Conservation (phyloP, 192 early-diverging fungal species). For the Coemansia sp. region DNA sequence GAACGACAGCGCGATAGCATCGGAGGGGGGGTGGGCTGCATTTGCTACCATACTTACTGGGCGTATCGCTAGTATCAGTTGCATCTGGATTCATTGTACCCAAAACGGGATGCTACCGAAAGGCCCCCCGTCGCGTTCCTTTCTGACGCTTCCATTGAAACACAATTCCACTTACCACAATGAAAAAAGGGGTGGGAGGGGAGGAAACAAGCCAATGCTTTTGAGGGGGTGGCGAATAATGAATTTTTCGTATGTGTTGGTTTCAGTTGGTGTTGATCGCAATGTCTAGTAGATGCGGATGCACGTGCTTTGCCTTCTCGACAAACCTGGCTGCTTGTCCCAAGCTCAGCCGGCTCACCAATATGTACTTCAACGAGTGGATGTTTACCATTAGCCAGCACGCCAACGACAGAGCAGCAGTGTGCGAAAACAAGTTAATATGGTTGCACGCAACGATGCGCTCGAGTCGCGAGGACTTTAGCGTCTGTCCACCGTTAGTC, state of each 20-base stretch:
- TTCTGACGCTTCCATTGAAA: slow-evolving; percentile 47
- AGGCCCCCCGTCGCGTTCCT: slow-evolving; percentile 52
- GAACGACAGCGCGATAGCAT: slow-evolving; percentile 52
- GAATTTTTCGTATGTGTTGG: too few relatives aligned
- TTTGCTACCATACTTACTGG: slow-evolving; percentile 62
- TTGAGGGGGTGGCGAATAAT: too few relatives aligned
- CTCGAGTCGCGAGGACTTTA: background rate
- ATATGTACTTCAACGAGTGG: background rate
- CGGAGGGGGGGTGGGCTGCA: slow-evolving; percentile 67
- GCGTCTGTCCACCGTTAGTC: background rate
- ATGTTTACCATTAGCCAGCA: slow-evolving; percentile 1
- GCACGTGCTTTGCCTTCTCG: background rate
- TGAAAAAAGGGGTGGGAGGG: too few relatives aligned
- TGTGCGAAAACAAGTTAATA: slow-evolving; percentile 4
- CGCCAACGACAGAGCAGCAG: background rate
- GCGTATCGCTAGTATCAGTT: slow-evolving; percentile 57
- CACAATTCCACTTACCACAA: slow-evolving; percentile 39
- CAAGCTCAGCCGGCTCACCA: background rate
- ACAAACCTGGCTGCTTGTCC: background rate
- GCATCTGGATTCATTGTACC: slow-evolving; percentile 55
- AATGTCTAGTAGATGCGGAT: slow-evolving; percentile 6
- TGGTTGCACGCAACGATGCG: slow-evolving; percentile 1
- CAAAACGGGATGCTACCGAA: slow-evolving; percentile 54
- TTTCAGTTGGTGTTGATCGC: background rate
- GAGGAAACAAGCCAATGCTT: background rate